Base-by-base conservation (phyloP, 768 basidiomycete species). In the Russula abietina region DNA sequence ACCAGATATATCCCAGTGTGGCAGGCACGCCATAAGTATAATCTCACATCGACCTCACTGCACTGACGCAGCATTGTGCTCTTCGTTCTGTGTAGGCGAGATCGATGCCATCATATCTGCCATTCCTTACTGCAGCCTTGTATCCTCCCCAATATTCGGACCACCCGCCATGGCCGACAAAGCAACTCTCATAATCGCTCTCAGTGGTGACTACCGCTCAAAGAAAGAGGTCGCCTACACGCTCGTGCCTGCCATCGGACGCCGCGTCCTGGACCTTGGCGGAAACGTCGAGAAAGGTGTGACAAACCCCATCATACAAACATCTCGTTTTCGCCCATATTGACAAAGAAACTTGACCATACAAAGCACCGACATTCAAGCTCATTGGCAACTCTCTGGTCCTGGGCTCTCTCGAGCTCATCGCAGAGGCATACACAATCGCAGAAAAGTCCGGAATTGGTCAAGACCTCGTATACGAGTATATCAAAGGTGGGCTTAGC, bases 261-360 rank as follows among this genome's bases (percentile, higher is more conserved):
- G 82, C 64, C 93, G 90, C 71, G 83, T 86, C 33, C 73, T 87
- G 24, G 93, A 95, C 71, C 79, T 96, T 12, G 93, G 93, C 28
- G 86, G 82, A 28, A 92, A 95, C 71, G 79, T 94, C 36, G 90
- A 93, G 75, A 88, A 90, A 75, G 91, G 89, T 81, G 89, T 81
- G 52, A 36, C 16, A 39, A 16, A n/a, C n/a, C n/a, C 49, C 22
- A 9, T 36, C 9, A 68, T 48, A 8, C 48, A 24, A 12, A 36
- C 36, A 24, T 57, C 51, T 17, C 41, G 12, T 24, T n/a, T n/a
- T 32, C 19, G 5, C 14, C 52, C 30, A 4, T 36, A 51, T 41
- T 51, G 56, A 62, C 39, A 8, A 45, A 5, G 32, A 36, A 10
- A 14, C 19, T 17, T n/a, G n/a, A 32, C 24, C 11, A 1, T 52